Base-by-base conservation (phyloP, 2,329 filamentous ascomycete species). In the Penicillium sp. region DNA sequence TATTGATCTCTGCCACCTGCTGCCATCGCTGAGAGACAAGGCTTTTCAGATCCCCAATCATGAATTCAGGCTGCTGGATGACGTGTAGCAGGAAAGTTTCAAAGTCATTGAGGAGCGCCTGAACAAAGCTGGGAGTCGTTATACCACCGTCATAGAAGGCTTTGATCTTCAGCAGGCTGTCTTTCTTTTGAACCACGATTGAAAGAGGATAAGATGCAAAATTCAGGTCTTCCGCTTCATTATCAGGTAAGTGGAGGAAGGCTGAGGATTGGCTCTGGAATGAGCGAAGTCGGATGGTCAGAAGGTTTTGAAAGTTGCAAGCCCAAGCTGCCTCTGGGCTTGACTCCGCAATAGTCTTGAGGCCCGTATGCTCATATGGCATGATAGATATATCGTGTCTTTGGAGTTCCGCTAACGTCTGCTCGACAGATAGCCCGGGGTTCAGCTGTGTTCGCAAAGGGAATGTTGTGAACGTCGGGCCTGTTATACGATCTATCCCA, bases 381-480 rank as follows among this genome's bases (percentile, higher is more conserved):
- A 52, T 48, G 16, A 44, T 29, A 3, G 16, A 33, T n/a, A 41
- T 8, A 3, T 41, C 33, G 11, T 38, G 39, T 7, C 39, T n/a
- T 34, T 41, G 44, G 9, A 52, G 22, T 27, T 40, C 18, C 11
- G 30, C 13, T 12, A 52, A 19, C 10, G 28, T 36, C 14, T 35
- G 14, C 30, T 43, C 22, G 8, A 52, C 25, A 1, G 41, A 41
- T 2, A 30, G 4, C 1, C 41, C 14, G 6, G 16, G 2, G 18
- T 33, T 12, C 70, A 50, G 27, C 54, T 42, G 58, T 9, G 71
- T 45, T 3, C 71, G 61, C 12, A 71, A 60, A 1, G 72, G 72
- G 3, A 71, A 65, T 5, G 71, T 72, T 4, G 70, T 63, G 13
- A 75, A 65, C 0, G 70, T 68, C 5, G 72, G 67, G 6, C 70